phyloP scores from a whole-genome alignment of 208 protist genomes.

The Trypanosoma lewisi region DNA sequence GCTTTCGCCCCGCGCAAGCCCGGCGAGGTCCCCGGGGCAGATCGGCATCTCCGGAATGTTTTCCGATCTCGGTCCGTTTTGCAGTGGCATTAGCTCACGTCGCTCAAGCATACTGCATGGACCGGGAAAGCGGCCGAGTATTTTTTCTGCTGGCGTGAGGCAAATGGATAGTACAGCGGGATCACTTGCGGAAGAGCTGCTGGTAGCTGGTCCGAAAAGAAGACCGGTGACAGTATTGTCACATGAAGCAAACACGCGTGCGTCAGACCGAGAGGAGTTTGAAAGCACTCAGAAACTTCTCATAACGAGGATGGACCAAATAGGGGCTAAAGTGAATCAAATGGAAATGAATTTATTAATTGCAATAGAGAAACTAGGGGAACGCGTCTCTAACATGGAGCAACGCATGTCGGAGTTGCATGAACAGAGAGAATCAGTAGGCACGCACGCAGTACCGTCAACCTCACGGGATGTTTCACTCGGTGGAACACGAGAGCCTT shows the following conservation, averaged over 20 bases:
- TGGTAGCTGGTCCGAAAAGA: neutral
- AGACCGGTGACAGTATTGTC: neutral
- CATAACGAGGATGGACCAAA: neutral
- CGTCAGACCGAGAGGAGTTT: neutral
- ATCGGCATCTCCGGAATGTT: neutral
- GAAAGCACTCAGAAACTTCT: neutral
- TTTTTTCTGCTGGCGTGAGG: neutral
- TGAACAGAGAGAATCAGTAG: neutral
- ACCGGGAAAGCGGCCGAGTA: neutral
- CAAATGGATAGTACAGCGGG: neutral
- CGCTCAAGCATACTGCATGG: neutral
- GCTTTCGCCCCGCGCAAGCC: neutral
- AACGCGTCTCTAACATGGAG: neutral
- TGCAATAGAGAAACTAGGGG: conserved; percentile 1
- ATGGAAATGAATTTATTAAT: neutral
- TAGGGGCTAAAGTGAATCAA: neutral
- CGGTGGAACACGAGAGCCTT: conserved; percentile 12
- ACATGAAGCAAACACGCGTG: neutral
- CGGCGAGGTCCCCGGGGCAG: neutral
- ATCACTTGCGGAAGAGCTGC: neutral
- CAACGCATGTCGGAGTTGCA: neutral
- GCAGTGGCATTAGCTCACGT: conserved; percentile 5
- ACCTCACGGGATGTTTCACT: neutral
- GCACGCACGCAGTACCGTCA: neutral
- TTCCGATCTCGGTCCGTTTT: neutral